Conservation (phyloP, 106 monocot genomes). For the Ottelia alismoides region DNA sequence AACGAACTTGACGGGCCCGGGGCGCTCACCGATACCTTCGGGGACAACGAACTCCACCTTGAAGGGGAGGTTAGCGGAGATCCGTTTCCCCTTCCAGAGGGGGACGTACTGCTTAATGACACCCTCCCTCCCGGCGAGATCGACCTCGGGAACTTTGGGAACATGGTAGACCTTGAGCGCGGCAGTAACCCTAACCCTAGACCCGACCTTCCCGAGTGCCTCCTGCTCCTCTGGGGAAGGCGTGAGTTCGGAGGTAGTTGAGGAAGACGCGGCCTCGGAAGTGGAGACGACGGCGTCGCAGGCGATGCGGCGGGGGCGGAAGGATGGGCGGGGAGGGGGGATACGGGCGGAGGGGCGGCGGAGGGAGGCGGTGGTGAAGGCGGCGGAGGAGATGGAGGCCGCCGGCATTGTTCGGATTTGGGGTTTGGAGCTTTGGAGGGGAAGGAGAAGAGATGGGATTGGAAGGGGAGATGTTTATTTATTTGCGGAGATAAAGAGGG, state of each 20-base stretch:
- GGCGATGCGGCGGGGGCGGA: neutral
- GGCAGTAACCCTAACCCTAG: constrained; percentile 43
- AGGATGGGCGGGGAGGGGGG: neutral
- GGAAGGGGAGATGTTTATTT: no score
- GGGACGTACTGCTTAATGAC: constrained; percentile 78
- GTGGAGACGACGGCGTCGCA: constrained; percentile 35
- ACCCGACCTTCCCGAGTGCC: constrained; percentile 37
- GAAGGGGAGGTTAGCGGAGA: constrained; percentile 82
- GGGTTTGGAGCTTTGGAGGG: neutral
- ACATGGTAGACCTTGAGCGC: constrained; percentile 78
- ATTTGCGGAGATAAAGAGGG: no score
- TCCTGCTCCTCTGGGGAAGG: constrained; percentile 23
- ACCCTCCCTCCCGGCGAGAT: constrained; percentile 65
- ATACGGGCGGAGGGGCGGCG: neutral
- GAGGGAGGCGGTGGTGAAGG: neutral
- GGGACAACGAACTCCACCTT: constrained; percentile 56
- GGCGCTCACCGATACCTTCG: constrained; percentile 28
- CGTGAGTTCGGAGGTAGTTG: constrained; percentile 1
- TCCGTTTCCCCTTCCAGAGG: constrained; percentile 69
- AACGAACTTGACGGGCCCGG: constrained; percentile 46
- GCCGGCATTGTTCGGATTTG: neutral
- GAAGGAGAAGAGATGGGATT: neutral
- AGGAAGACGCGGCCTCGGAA: constrained; percentile 23
- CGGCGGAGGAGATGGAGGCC: neutral
- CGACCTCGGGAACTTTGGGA: constrained; percentile 52